These are phyloP conservation scores for Podila minutissima DNA, from an alignment of 192 early-diverging fungal genomes.

Conservation along the genomic window DNA sequence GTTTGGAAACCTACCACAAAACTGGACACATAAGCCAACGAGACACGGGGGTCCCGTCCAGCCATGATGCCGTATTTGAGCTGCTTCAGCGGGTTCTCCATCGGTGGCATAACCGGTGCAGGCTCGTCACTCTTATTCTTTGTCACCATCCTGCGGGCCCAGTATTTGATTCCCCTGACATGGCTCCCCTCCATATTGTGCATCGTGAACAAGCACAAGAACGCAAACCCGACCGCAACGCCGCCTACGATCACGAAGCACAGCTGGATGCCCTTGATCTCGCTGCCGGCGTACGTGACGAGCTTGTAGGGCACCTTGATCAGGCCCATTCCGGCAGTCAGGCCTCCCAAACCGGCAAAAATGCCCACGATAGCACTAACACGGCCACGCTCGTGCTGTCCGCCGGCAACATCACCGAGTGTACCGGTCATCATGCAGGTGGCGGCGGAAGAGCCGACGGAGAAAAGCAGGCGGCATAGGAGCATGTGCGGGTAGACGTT, in stretches of 20 bases:
- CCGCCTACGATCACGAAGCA: conserved; percentile 51
- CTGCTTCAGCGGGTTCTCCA: conserved; percentile 19
- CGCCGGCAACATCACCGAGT: conserved; percentile 65
- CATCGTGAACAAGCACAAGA: conserved; percentile 44
- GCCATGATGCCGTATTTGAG: conserved; percentile 69
- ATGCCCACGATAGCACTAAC: conserved; percentile 70
- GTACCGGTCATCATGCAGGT: conserved; percentile 78
- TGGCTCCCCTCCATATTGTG: conserved; percentile 22
- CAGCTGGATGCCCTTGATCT: conserved; percentile 30
- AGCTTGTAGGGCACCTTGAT: conserved; percentile 51
- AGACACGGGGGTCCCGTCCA: conserved; percentile 63
- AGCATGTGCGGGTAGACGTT: conserved; percentile 70
- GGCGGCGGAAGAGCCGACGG: conserved; percentile 69
- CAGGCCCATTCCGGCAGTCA: conserved; percentile 59
- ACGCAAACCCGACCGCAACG: conserved; percentile 25
- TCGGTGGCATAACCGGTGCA: not conserved
- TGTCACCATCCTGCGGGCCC: not conserved
- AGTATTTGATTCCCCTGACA: not conserved
- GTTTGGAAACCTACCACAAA: conserved; percentile 59
- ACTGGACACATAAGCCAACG: conserved; percentile 70
- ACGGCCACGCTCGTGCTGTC: conserved; percentile 50
- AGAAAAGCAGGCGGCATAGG: conserved; percentile 70
- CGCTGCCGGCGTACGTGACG: not conserved
- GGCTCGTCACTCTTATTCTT: not conserved
- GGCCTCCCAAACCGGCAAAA: conserved; percentile 67